Percentiles rank a stretch among this genome's conserved stretches.
Conservation (phyloP, 2,329 filamentous ascomycete species). For the Phoma sp. region DNA sequence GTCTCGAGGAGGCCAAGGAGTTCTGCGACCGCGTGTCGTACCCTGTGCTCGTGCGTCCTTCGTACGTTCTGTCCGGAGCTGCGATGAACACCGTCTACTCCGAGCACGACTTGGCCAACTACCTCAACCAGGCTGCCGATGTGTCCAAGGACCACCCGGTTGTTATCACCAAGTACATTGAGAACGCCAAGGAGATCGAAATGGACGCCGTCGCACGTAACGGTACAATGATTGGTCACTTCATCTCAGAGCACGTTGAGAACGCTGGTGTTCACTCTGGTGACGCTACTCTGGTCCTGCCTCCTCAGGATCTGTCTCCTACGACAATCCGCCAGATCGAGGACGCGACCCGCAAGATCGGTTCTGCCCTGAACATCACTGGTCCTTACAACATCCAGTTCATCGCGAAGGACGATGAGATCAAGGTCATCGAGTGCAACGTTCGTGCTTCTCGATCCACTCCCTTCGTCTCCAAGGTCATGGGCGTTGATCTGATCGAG, state of each 20-base stretch:
- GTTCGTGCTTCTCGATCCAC: conserved; percentile 95
- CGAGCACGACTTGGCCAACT: conserved; percentile 86
- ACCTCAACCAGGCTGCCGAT: conserved; percentile 87
- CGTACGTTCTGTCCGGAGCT: conserved; percentile 94
- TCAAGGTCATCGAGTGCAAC: conserved; percentile 99
- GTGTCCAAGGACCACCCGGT: conserved; percentile 96
- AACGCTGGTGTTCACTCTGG: conserved; percentile 98
- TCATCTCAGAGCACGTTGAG: conserved; percentile 98
- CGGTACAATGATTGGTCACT: conserved; percentile 90
- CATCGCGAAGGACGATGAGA: conserved; percentile 99
- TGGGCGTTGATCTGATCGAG: conserved; percentile 96
- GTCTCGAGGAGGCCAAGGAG: conserved; percentile 84
- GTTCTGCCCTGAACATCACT: conserved; percentile 90
- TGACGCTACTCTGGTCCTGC: conserved; percentile 93
- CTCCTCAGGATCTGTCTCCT: conserved; percentile 88
- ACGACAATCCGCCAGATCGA: conserved; percentile 92
- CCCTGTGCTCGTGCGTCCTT: conserved; percentile 92
- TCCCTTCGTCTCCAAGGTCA: conserved; percentile 98
- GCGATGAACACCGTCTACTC: conserved; percentile 99
- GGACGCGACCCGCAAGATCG: conserved; percentile 95
- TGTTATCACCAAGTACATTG: conserved; percentile 99
- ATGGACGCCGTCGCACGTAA: conserved; percentile 97
- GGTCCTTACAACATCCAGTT: conserved; percentile 99
- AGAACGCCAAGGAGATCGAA: conserved; percentile 99
- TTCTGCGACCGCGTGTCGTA: conserved; percentile 93